Evolutionary conservation across 1,139 yeast genomes (phyloP).

Genomic region (Torulaspora pretoriensis): DNA sequence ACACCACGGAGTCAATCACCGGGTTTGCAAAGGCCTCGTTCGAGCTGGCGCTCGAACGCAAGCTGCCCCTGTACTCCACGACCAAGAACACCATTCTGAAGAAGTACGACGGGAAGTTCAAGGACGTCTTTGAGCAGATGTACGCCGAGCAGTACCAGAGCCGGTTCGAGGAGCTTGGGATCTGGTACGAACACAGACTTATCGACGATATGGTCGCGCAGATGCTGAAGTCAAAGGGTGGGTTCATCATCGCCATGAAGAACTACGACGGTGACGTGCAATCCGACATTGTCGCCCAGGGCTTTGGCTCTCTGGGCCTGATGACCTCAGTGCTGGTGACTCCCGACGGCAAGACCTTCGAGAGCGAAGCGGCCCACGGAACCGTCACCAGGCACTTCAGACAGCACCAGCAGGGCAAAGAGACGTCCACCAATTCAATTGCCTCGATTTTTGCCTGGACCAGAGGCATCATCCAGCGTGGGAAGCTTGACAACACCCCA

Average conservation of each 20-base stretch:
- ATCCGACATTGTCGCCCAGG: constrained; percentile 96
- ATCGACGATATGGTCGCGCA: constrained; percentile 99
- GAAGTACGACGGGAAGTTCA: constrained; percentile 89
- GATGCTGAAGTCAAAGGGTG: constrained; percentile 94
- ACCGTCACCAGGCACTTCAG: constrained; percentile 96
- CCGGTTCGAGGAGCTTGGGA: constrained; percentile 68
- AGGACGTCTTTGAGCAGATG: constrained; percentile 82
- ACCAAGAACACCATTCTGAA: constrained; percentile 94
- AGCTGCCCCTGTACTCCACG: constrained; percentile 74
- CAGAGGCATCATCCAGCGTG: constrained; percentile 87
- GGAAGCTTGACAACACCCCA: constrained; percentile 79
- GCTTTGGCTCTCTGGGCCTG: constrained; percentile 91
- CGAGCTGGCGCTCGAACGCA: constrained; percentile 75
- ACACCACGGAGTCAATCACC: constrained; percentile 82
- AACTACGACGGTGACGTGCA: constrained; percentile 98
- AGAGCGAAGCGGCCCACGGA: constrained; percentile 96
- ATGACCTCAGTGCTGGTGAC: constrained; percentile 94
- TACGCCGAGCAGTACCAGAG: constrained; percentile 66
- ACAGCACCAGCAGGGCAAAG: constrained; percentile 92
- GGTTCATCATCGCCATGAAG: constrained; percentile 90
- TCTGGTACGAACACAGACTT: constrained; percentile 94
- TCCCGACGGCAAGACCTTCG: constrained; percentile 94
- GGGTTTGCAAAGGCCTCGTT: constrained; percentile 93
- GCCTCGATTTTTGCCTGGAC: constrained; percentile 99
- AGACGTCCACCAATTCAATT: constrained; percentile 95